These are phyloP conservation scores for Geopyxis carbonaria DNA, from an alignment of 495 filamentous ascomycete genomes.

Conservation along the genomic window DNA sequence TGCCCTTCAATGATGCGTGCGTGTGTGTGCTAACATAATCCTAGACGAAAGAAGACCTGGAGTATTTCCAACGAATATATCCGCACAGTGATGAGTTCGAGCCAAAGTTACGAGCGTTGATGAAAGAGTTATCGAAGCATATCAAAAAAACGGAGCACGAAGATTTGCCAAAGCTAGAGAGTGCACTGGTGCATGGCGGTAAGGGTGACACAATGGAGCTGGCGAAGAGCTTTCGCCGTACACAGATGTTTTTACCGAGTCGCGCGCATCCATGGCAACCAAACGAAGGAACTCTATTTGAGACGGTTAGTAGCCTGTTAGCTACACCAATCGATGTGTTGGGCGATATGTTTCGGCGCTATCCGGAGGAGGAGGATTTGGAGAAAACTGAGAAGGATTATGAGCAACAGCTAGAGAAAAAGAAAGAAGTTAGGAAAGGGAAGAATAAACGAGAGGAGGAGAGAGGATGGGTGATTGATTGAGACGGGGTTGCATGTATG, in stretches of 20 bases:
- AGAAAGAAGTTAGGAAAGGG: too few species aligned
- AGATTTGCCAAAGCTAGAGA: constrained; percentile 41
- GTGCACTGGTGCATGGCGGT: constrained; percentile 16
- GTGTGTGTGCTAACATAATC: background rate
- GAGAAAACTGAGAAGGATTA: constrained; percentile 2
- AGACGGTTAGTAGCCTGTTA: constrained; percentile 34
- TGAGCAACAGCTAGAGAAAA: too few species aligned
- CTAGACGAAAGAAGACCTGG: constrained; percentile 48
- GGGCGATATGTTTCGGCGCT: constrained; percentile 33
- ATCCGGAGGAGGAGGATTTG: constrained; percentile 25
- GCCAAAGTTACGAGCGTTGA: constrained; percentile 35
- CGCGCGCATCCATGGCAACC: constrained; percentile 28
- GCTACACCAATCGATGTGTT: constrained; percentile 36
- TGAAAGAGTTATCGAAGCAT: constrained; percentile 36
- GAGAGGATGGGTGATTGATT: too few species aligned
- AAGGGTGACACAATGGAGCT: constrained; percentile 29
- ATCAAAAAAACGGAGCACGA: constrained; percentile 42
- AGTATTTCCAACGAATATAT: constrained; percentile 41
- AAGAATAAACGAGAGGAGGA: too few species aligned
- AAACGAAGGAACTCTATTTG: constrained; percentile 32
- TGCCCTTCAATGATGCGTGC: background rate
- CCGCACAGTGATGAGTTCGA: constrained; percentile 33
- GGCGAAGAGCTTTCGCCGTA: constrained; percentile 35
- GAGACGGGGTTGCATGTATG: too few species aligned
- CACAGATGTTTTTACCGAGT: constrained; percentile 37